Conservation (phyloP, 2,329 filamentous ascomycete species). For the Gaeumannomyces tritici region DNA sequence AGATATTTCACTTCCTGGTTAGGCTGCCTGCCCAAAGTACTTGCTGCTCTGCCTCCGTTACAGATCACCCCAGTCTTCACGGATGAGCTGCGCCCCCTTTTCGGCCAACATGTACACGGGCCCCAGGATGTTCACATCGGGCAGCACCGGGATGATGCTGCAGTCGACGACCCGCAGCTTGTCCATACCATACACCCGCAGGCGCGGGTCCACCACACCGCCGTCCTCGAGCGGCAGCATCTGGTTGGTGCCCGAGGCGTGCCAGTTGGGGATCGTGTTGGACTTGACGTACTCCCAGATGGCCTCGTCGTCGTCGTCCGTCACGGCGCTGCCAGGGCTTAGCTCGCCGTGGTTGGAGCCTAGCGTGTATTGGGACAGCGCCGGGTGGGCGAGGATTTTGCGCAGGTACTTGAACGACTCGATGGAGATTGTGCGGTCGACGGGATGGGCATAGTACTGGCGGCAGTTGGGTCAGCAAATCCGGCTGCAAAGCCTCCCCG, state of each 20-base stretch:
- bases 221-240: slow-evolving; percentile 40
- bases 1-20: too few species aligned
- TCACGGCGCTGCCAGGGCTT: slow-evolving; percentile 17
- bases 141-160: slow-evolving; percentile 4
- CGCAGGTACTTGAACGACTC: slow-evolving; percentile 22
- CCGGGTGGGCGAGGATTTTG: slow-evolving; percentile 16
- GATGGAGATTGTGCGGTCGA: slow-evolving; percentile 21
- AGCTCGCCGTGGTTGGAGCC: slow-evolving; percentile 19
- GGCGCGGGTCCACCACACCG: slow-evolving; percentile 39
- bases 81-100: slow-evolving; percentile 3
- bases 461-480: background rate
- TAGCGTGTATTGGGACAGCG: slow-evolving; percentile 14
- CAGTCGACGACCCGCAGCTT: slow-evolving; percentile 3
- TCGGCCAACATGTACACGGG: slow-evolving; percentile 4
- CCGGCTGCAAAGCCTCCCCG: too few species aligned
- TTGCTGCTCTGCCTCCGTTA: background rate
- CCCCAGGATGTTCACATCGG: slow-evolving; percentile 3
- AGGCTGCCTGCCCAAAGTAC: too few species aligned
- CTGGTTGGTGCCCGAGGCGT: slow-evolving; percentile 47
- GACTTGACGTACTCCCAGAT: slow-evolving; percentile 9
- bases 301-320: slow-evolving; percentile 5
- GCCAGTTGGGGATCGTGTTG: slow-evolving; percentile 19
- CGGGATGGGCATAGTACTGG: slow-evolving; percentile 15
- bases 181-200: slow-evolving; percentile 19
- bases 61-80: slow-evolving; percentile 6